Conservation (phyloP, 2,329 filamentous ascomycete genomes). For the Sporothrix protearum region DNA sequence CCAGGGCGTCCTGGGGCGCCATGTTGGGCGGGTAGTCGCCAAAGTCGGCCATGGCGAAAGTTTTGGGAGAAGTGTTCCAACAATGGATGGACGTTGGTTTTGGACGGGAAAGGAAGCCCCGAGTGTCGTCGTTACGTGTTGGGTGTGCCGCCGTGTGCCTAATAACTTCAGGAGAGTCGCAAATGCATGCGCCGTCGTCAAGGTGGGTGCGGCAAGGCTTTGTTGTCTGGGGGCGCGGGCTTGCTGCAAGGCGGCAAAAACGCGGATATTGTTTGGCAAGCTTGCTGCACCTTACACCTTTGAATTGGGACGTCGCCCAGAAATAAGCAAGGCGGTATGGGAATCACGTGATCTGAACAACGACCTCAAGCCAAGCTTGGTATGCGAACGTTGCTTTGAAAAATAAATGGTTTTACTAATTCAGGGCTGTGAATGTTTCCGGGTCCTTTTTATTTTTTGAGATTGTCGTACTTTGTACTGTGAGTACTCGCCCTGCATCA, state of each 20-base stretch:
- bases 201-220: neutral
- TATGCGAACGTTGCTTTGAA: neutral
- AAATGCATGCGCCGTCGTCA: neutral
- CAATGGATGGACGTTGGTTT: neutral
- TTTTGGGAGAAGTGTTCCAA: neutral
- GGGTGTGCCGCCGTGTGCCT: neutral
- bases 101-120: neutral
- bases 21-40: constrained; percentile 64
- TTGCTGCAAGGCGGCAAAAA: constrained; percentile 10
- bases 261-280: neutral
- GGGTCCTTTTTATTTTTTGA: neutral
- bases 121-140: neutral
- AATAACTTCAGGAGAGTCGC: too few relatives aligned
- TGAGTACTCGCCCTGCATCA: neutral
- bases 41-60: constrained; percentile 55
- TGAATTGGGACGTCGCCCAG: neutral
- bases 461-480: neutral
- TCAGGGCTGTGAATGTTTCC: neutral
- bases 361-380: neutral
- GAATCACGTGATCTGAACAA: neutral
- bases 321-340: neutral
- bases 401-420: neutral
- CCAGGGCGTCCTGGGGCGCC: constrained; percentile 60
- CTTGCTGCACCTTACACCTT: neutral
- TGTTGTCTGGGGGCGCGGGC: neutral